A percentile compares a stretch with the other conserved stretches of the same genome.
Evolutionary conservation across 345 rosid genomes (phyloP).

Genomic region (Hibiscus syriacus): DNA sequence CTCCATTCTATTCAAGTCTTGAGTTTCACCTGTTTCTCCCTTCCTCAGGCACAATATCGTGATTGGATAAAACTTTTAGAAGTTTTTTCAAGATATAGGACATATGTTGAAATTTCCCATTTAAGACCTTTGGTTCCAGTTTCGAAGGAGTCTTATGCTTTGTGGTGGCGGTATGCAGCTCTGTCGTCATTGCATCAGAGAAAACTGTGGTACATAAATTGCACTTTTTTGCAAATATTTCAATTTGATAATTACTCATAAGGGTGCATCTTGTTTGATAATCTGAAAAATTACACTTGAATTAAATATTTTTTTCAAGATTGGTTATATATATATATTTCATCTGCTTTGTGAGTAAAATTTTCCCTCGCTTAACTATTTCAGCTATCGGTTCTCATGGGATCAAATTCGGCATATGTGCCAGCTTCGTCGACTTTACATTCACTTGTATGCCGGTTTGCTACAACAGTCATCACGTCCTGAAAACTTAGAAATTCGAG

Average conservation of each 20-base stretch:
- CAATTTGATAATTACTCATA: background rate
- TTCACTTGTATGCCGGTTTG: constrained; percentile 69
- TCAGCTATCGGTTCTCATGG: constrained; percentile 86
- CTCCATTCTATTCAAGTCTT: constrained; percentile 4
- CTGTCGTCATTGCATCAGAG: constrained; percentile 76
- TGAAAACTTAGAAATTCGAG: constrained; percentile 52
- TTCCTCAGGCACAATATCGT: constrained; percentile 76
- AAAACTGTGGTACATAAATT: constrained; percentile 57
- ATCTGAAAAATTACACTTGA: background rate
- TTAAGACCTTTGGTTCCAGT: constrained; percentile 78
- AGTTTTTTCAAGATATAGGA: constrained; percentile 80
- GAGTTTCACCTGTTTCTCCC: constrained; percentile 18
- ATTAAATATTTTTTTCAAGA: background rate
- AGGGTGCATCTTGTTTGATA: background rate
- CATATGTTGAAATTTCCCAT: constrained; percentile 77
- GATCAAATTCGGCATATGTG: constrained; percentile 48
- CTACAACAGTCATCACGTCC: constrained; percentile 59
- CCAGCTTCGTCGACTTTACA: constrained; percentile 40
- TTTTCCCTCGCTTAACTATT: constrained; percentile 6
- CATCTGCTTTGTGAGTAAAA: background rate
- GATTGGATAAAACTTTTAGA: constrained; percentile 95
- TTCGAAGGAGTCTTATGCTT: constrained; percentile 36
- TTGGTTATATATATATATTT: background rate
- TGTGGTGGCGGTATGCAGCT: constrained; percentile 95
- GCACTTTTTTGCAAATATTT: background rate